Conservation (phyloP, 1,139 yeast species). For the Nakaseomyces kungkrabaensis region DNA sequence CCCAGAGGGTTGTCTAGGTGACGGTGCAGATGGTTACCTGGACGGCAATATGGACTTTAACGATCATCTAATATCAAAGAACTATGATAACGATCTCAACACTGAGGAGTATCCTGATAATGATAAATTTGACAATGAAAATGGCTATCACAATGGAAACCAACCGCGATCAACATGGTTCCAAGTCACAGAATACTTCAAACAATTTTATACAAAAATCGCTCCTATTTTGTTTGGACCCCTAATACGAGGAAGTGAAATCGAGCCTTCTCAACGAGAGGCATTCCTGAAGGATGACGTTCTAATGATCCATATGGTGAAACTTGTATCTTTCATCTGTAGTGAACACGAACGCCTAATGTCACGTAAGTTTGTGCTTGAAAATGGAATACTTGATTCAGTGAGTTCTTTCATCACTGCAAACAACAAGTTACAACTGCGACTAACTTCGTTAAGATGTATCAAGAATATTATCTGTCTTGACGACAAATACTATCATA, state of each 20-base stretch:
- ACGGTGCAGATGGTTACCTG: slow-evolving; percentile 5
- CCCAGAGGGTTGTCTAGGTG: slow-evolving; percentile 35
- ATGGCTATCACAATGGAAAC: neutral
- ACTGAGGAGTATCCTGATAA: slow-evolving; percentile 4
- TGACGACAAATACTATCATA: slow-evolving; percentile 52
- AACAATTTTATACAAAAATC: slow-evolving; percentile 50
- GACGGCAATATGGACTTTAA: slow-evolving; percentile 5
- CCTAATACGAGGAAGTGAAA: slow-evolving; percentile 31
- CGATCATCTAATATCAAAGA: slow-evolving; percentile 22
- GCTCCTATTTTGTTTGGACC: slow-evolving; percentile 52
- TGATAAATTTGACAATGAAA: neutral
- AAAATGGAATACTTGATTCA: slow-evolving; percentile 45
- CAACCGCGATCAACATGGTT: slow-evolving; percentile 7
- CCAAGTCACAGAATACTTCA: slow-evolving; percentile 44
- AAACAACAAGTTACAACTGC: slow-evolving; percentile 38
- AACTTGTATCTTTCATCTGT: slow-evolving; percentile 55
- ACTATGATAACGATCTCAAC: slow-evolving; percentile 10
- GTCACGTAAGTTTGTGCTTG: slow-evolving; percentile 53
- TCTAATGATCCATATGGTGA: slow-evolving; percentile 58
- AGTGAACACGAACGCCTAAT: slow-evolving; percentile 48
- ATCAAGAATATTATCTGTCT: slow-evolving; percentile 47
- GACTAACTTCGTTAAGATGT: slow-evolving; percentile 58
- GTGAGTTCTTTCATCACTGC: slow-evolving; percentile 38
- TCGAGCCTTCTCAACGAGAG: slow-evolving; percentile 10
- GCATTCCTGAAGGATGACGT: slow-evolving; percentile 30